These are phyloP conservation scores for Cryoendolithus antarcticus DNA, from an alignment of 2,329 filamentous ascomycete species.

Conservation along the genomic window DNA sequence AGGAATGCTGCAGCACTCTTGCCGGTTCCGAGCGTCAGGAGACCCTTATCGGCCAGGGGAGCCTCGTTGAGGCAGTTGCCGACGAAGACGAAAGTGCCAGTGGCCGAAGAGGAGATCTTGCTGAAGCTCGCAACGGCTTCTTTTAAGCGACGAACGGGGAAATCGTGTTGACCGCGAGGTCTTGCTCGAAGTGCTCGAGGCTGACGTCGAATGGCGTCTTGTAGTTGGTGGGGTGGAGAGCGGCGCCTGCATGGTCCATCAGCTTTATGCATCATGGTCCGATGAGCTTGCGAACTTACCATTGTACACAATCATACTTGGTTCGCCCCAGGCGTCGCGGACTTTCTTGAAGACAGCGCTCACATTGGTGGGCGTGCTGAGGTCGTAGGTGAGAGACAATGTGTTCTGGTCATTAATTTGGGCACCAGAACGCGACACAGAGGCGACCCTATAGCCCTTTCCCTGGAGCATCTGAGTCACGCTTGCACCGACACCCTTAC, in stretches of 20 bases:
- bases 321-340: slow-evolving; percentile 23
- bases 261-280: slow-evolving; percentile 1
- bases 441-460: slow-evolving; percentile 33
- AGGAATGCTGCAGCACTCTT: slow-evolving; percentile 29
- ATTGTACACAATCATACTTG: slow-evolving; percentile 36
- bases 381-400: slow-evolving; percentile 15
- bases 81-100: slow-evolving; percentile 30
- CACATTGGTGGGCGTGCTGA: slow-evolving; percentile 26
- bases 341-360: slow-evolving; percentile 27
- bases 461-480: slow-evolving; percentile 27
- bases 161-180: slow-evolving; percentile 27
- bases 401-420: slow-evolving; percentile 13
- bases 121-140: slow-evolving; percentile 24
- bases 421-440: slow-evolving; percentile 14
- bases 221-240: not conserved
- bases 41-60: slow-evolving; percentile 11
- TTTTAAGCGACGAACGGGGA: slow-evolving; percentile 29
- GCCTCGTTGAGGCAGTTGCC: slow-evolving; percentile 28
- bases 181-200: slow-evolving; percentile 5
- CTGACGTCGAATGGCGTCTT: no score
- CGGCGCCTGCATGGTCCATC: not conserved
- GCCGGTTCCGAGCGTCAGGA: slow-evolving; percentile 27
- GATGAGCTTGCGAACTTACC: slow-evolving; percentile 8
- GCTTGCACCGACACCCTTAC: slow-evolving; percentile 28
- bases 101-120: not conserved